Evolutionary conservation across 345 rosid genomes (phyloP).

Genomic region (Eucalyptus coolabah): DNA sequence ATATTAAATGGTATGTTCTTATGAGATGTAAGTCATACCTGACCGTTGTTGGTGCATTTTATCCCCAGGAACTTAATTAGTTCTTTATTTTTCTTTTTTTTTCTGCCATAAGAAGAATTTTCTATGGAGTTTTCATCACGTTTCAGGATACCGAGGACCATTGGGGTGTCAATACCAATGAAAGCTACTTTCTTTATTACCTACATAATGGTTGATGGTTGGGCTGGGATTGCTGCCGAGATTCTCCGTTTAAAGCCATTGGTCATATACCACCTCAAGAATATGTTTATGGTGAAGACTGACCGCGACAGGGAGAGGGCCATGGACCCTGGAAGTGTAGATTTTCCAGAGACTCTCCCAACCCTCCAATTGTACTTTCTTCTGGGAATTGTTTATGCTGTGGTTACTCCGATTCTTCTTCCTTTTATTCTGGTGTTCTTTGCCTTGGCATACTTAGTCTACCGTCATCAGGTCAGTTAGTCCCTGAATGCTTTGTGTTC

Average conservation of each 20-base stretch:
- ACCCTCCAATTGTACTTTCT: conserved; percentile 90
- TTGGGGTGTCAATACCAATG: conserved; percentile 97
- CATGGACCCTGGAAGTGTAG: conserved; percentile 83
- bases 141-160: conserved; percentile 88
- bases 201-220: conserved; percentile 94
- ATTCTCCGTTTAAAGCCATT: conserved; percentile 79
- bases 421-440: conserved; percentile 90
- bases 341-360: conserved; percentile 80
- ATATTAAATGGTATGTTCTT: neutral
- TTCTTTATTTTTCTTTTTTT: neutral
- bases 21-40: neutral
- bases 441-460: conserved; percentile 86
- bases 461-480: conserved; percentile 88
- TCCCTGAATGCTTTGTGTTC: neutral
- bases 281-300: conserved; percentile 86
- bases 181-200: conserved; percentile 95
- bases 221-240: conserved; percentile 98
- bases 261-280: conserved; percentile 85
- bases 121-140: neutral
- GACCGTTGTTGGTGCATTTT: neutral
- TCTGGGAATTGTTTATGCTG: conserved; percentile 90
- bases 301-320: conserved; percentile 71
- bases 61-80: neutral
- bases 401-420: conserved; percentile 89
- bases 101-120: neutral